Evolutionary conservation across 2,329 filamentous ascomycete species (phyloP).

Genomic region (Didymella arachidicola): DNA sequence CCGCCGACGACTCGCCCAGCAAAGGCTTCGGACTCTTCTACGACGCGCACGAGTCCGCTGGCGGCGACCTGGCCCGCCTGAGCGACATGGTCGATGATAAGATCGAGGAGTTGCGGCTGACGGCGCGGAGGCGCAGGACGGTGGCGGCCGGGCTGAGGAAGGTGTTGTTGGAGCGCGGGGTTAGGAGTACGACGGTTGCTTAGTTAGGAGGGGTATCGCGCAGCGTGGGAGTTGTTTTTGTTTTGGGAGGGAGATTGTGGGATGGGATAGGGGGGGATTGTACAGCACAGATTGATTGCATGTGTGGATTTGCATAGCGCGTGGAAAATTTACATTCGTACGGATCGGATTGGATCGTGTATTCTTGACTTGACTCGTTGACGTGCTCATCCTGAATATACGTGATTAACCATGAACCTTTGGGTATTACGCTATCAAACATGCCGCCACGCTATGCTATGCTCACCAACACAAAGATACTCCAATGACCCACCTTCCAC

Average conservation of each 20-base stretch:
- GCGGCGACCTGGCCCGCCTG: slow-evolving; percentile 45
- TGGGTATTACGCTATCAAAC: slow-evolving; percentile 4
- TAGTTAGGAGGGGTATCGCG: not conserved
- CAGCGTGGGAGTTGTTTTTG: not conserved
- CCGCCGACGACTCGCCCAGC: slow-evolving; percentile 32
- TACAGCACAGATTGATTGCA: not conserved
- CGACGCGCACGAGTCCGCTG: slow-evolving; percentile 40
- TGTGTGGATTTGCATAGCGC: not conserved
- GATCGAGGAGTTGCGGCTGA: slow-evolving; percentile 49
- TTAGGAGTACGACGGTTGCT: slow-evolving; percentile 11
- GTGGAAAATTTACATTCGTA: not conserved
- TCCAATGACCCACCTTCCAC: not conserved
- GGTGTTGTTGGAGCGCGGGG: slow-evolving; percentile 45
- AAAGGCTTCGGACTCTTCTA: slow-evolving; percentile 49
- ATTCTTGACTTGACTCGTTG: not conserved
- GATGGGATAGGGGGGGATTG: no score
- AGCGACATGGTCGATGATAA: slow-evolving; percentile 53
- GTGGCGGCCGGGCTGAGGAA: slow-evolving; percentile 51
- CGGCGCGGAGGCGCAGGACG: slow-evolving; percentile 46
- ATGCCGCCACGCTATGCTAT: slow-evolving; percentile 12
- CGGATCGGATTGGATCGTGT: not conserved
- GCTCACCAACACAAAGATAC: slow-evolving; percentile 11
- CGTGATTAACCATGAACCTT: not conserved
- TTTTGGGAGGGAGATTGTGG: no score
- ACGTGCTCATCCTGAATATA: no score